Percentiles rank a stretch among this genome's conserved stretches.
Conservation (phyloP, 1,284 basidiomycete species). For the Marasmius sp. region DNA sequence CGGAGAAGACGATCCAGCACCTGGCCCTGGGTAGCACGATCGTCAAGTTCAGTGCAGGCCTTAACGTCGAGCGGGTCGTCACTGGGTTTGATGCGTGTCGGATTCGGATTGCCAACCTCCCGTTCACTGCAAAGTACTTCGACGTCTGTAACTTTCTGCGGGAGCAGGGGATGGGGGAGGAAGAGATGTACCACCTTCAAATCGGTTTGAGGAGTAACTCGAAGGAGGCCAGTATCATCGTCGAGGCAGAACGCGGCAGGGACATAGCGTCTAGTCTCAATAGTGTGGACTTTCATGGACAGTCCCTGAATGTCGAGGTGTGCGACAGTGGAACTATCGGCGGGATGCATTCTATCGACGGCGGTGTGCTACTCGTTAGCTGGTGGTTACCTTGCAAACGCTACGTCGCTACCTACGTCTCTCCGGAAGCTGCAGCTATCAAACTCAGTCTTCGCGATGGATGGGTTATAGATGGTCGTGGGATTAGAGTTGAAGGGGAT, state of each 20-base stretch:
- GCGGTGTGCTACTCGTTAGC: conserved; percentile 39
- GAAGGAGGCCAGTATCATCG: conserved; percentile 39
- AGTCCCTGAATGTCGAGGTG: conserved; percentile 38
- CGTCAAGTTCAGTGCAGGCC: conserved; percentile 45
- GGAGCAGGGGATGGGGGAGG: conserved; percentile 33
- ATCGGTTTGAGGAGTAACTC: conserved; percentile 24
- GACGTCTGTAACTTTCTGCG: conserved; percentile 41
- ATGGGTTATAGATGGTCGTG: conserved; percentile 32
- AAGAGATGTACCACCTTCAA: conserved; percentile 30
- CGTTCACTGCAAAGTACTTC: conserved; percentile 29
- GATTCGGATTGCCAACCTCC: conserved; percentile 42
- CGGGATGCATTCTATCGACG: conserved; percentile 37
- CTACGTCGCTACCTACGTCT: conserved; percentile 37
- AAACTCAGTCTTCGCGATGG: conserved; percentile 34
- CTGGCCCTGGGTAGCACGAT: conserved; percentile 46
- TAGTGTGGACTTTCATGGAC: conserved; percentile 41
- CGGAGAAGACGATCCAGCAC: conserved; percentile 37
- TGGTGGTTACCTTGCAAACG: conserved; percentile 41
- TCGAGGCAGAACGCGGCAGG: conserved; percentile 35
- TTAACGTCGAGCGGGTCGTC: conserved; percentile 39
- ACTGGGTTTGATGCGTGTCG: conserved; percentile 50
- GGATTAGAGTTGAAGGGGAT: conserved; percentile 43
- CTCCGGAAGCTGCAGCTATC: conserved; percentile 24
- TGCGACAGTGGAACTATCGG: conserved; percentile 32
- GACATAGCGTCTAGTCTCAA: conserved; percentile 39